Evolutionary conservation across 2,329 filamentous ascomycete genomes (phyloP).

Genomic region (Fusarium tricinctum): DNA sequence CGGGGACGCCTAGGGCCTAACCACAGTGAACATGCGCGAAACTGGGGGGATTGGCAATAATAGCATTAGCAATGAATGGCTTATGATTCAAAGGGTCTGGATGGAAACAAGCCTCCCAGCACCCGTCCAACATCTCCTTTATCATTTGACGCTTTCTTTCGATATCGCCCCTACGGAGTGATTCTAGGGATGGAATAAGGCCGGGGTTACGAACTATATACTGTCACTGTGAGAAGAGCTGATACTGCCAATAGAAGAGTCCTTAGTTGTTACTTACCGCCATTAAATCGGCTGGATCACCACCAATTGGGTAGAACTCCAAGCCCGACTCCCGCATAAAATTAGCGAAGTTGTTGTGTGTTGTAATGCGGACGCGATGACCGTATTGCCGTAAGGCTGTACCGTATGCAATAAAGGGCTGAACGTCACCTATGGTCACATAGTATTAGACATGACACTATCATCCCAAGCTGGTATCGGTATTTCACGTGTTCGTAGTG

Average conservation of each 20-base stretch:
- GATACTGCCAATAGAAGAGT: accelerated
- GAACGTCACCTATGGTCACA: conserved; percentile 29
- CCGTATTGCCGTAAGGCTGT: conserved; percentile 21
- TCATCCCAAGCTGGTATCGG: too few relatives aligned
- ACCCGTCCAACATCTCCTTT: background rate
- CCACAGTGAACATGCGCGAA: conserved; percentile 85
- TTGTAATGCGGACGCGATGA: conserved; percentile 31
- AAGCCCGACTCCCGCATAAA: conserved; percentile 9
- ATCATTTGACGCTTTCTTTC: conserved; percentile 9
- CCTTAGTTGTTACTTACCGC: background rate
- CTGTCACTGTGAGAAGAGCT: background rate
- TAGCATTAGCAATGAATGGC: conserved; percentile 76
- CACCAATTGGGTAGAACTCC: conserved; percentile 30
- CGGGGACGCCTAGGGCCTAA: conserved; percentile 79
- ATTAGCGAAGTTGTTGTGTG: conserved; percentile 20
- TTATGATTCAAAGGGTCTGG: background rate
- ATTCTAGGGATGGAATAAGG: conserved; percentile 3
- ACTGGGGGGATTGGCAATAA: conserved; percentile 85
- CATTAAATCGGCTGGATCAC: conserved; percentile 36
- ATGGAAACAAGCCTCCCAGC: conserved; percentile 4
- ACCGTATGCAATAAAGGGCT: conserved; percentile 33
- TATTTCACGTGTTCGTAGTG: too few relatives aligned
- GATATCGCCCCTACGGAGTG: background rate
- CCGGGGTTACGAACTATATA: conserved; percentile 18
- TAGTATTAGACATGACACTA: too few relatives aligned